phyloP scores from a whole-genome alignment of 1,284 basidiomycete genomes.

The Trametes polyzona region DNA sequence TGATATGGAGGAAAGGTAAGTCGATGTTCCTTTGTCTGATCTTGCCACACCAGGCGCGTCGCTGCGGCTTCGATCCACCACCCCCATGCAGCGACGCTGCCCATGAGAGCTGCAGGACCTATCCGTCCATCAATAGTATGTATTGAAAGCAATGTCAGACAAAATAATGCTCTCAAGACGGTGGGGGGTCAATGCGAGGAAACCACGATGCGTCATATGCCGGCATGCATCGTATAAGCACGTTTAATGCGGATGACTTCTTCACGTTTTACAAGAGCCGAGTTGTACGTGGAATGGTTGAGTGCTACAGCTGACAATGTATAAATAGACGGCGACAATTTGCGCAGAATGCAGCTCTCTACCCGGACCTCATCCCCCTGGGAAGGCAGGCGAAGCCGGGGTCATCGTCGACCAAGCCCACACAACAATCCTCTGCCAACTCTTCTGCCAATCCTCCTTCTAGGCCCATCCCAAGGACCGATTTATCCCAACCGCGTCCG shows the following conservation, averaged over 20 bases:
- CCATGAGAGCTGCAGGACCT: too few species aligned
- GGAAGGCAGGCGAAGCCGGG: slow-evolving; percentile 6
- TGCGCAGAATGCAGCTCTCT: slow-evolving; percentile 25
- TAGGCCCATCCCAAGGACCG: not conserved
- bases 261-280: not conserved
- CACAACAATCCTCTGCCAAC: not conserved
- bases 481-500: not conserved
- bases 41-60: not conserved
- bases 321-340: slow-evolving; percentile 28
- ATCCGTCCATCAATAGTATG: not conserved
- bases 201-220: too few species aligned
- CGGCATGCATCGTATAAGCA: too few species aligned
- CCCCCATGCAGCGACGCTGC: too few species aligned
- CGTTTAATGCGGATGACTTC: not conserved
- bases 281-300: too few species aligned
- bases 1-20: slow-evolving; percentile 23
- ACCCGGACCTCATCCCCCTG: slow-evolving; percentile 23
- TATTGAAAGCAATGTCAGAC: too few species aligned
- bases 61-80: too few species aligned
- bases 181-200: too few species aligned
- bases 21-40: not conserved
- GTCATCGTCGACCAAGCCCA: not conserved
- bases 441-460: not conserved
- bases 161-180: too few species aligned
- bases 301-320: not conserved